Conservation (phyloP, 1,284 basidiomycete species). For the Tilletia setariae region DNA sequence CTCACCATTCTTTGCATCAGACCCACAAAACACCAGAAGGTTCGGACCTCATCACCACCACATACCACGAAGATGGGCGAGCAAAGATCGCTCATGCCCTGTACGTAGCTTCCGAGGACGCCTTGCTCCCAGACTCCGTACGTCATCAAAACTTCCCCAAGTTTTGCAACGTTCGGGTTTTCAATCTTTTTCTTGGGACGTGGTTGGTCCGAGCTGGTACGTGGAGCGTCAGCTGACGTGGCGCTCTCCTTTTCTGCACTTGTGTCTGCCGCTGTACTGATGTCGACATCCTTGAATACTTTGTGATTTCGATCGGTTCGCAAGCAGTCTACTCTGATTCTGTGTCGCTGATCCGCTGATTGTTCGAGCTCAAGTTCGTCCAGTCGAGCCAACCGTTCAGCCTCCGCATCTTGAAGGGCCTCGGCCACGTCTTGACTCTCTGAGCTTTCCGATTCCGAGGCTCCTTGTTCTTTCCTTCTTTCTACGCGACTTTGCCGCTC, state of each 20-base stretch:
- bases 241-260: background rate
- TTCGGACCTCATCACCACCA: conserved; percentile 79
- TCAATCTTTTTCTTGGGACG: conserved; percentile 70
- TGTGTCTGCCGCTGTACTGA: background rate
- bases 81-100: conserved; percentile 96
- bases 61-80: conserved; percentile 89
- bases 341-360: conserved; percentile 67
- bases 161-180: conserved; percentile 77
- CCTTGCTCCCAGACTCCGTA: conserved; percentile 59
- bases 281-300: conserved; percentile 63
- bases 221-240: background rate
- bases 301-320: conserved; percentile 91
- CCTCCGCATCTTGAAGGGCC: conserved; percentile 48
- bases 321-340: conserved; percentile 91
- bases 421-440: conserved; percentile 59
- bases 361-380: conserved; percentile 12
- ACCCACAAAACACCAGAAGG: conserved; percentile 92
- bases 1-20: conserved; percentile 89
- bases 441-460: conserved; percentile 58
- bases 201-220: conserved; percentile 27
- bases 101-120: conserved; percentile 65
- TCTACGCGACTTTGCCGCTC: background rate
- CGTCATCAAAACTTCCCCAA: conserved; percentile 78
- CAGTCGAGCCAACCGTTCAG: background rate
- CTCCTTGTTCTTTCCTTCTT: background rate